Base-by-base conservation (phyloP, 202 grass and related monocot genomes). In the Setaria viridis region DNA sequence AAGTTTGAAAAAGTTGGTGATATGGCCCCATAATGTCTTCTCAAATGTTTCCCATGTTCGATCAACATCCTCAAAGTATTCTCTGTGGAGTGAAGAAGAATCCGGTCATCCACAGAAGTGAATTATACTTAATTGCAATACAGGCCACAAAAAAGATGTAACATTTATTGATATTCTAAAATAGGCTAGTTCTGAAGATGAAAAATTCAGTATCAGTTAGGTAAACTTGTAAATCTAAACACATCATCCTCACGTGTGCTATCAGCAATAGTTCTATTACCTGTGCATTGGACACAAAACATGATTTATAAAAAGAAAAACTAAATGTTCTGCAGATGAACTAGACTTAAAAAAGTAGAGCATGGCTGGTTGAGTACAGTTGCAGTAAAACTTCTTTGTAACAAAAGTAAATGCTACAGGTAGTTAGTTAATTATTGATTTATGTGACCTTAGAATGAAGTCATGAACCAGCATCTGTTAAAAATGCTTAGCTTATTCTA, bases 61-160 rank as follows among this genome's bases (percentile, higher is more conserved):
- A 89, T 97, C 92, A 32, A 99, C 97, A 91, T 99, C 94, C 91
- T 99, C 97, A 82, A 99, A 99, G 80, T 99, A 99, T 87, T 99
- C 94, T 93, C 97, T 99, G 88, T 62, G 77, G 70, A 79, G 4
- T 91, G 72, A 49, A 78, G 66, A 90, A 89, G 69, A 80, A 92
- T 47, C 43, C 43, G 9, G 7, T 46, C 43, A 46, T 46, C 30
- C 62, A 81, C 81, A 66, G 39, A 87, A 58, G 34, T 17, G 13
- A 72, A 67, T 48, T 49, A 85, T 30, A 81, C 19, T 42, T 71
- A 13, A 77, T 64, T 55, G 35, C 50, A 80, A 84, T 87, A 45
- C 45, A 80, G 21, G 63, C 35, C 67, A 62, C 37, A 73, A 65
- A 3, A 67, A 76, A 33, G 0, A 32, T 39, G 76, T 70, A 62